These are phyloP conservation scores for Wickerhamomyces subpelliculosus DNA, from an alignment of 805 yeast species.

Conservation along the genomic window DNA sequence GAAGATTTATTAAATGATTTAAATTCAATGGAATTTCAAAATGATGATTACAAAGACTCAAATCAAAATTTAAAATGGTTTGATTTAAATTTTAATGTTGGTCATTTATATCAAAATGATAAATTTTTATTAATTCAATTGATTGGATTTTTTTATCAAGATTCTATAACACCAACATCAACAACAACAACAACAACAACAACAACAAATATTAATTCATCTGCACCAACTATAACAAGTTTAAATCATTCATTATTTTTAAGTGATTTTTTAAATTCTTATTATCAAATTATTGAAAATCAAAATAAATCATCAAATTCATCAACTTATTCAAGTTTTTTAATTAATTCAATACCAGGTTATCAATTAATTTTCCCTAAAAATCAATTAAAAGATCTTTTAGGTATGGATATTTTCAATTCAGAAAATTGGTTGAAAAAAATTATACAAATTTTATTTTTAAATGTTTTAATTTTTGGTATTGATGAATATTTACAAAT, in stretches of 20 bases:
- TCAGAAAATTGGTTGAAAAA: slow-evolving; percentile 15
- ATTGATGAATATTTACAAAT: slow-evolving; percentile 6
- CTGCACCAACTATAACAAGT: no score
- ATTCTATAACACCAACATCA: background rate
- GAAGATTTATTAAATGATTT: background rate
- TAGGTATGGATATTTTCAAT: slow-evolving; percentile 19
- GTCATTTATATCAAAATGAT: slow-evolving; percentile 11
- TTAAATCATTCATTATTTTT: slow-evolving; percentile 6
- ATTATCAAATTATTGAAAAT: slow-evolving; percentile 17
- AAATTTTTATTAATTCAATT: slow-evolving; percentile 13
- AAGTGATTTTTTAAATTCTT: slow-evolving; percentile 17
- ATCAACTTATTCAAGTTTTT: slow-evolving; percentile 15
- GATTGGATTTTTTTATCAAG: slow-evolving; percentile 12
- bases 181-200: background rate
- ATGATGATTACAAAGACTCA: background rate
- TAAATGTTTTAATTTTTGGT: slow-evolving; percentile 14
- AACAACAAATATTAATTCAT: background rate
- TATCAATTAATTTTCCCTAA: slow-evolving; percentile 14
- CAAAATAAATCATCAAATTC: slow-evolving; percentile 14
- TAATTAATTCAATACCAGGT: slow-evolving; percentile 6
- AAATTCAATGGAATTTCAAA: no score
- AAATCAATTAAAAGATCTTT: slow-evolving; percentile 12
- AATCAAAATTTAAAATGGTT: slow-evolving; percentile 5
- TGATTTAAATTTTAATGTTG: slow-evolving; percentile 10
- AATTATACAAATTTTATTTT: slow-evolving; percentile 14